Base-by-base conservation (phyloP, 352 stramenopile genomes). In the Globisporangium abappressorium region DNA sequence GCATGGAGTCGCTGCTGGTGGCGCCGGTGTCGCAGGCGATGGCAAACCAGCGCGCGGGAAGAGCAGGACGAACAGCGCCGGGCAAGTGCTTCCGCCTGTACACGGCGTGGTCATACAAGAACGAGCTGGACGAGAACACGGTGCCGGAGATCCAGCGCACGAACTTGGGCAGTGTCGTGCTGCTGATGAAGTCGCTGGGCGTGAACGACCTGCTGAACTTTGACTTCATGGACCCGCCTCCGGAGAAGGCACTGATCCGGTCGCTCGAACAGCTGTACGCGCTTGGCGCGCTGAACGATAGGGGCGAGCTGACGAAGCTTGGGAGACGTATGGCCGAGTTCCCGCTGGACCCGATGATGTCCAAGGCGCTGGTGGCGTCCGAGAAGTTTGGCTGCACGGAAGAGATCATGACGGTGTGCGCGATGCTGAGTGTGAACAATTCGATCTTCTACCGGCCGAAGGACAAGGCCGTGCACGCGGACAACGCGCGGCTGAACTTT, bases 181-280 rank as follows among this genome's bases (percentile, higher is more conserved):
- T 99, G 46, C 91, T 99, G 73, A 93, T 99, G 65, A 99, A 99
- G 79, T 98, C 89, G 70, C 85, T 99, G 3, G 98, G 98, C 5
- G 99, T 99, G 73, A 98, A 99, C 73, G 97, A 99, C 78, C 76
- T 99, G 58, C 77, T 99, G 22, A 85, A 99, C 72, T 99, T 99
- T 70, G 98, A 99, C 79, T 99, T 99, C 70, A 99, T 99, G 97
- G 98, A 99, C 79, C 89, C 96, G 20, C 98, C 98, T 20, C 98
- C 98, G 4, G 91, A 98, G 51, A 98, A 99, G 79, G 98, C 97
- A 20, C 82, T 99, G 18, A 99, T 99, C 67, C 88, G 97, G 18
- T 97, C 97, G 15, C 84, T 99, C 7, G 97, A 99, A 78, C 95
- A 99, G 76, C 83, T 99, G 7, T 99, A 99, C 75, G 98, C 98